Evolutionary conservation across 2,329 filamentous ascomycete genomes (phyloP).

Genomic region (Lachnellula willkommii): DNA sequence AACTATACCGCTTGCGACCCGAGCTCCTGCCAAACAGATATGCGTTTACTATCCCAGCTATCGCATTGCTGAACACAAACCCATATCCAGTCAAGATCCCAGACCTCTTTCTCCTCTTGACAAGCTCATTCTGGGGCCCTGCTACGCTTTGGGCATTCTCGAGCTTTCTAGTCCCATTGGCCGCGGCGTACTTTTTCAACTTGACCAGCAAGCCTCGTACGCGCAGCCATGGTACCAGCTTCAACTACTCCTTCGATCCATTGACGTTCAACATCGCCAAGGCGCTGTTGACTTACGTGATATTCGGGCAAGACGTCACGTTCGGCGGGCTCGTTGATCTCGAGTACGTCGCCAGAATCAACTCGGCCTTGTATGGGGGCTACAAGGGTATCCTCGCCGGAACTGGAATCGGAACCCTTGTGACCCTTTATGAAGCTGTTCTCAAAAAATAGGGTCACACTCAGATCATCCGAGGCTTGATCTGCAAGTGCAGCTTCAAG

Average conservation of each 20-base stretch:
- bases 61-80: slow-evolving; percentile 49
- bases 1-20: slow-evolving; percentile 63
- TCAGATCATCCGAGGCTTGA: background rate
- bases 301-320: slow-evolving; percentile 65
- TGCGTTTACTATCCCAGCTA: slow-evolving; percentile 65
- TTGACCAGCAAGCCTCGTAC: slow-evolving; percentile 52
- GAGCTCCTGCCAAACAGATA: slow-evolving; percentile 68
- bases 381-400: slow-evolving; percentile 66
- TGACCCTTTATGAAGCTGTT: slow-evolving; percentile 73
- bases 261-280: slow-evolving; percentile 87
- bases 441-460: slow-evolving; percentile 53
- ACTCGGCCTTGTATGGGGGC: slow-evolving; percentile 63
- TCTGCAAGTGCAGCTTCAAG: slow-evolving; percentile 7
- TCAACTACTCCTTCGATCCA: slow-evolving; percentile 68
- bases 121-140: slow-evolving; percentile 76
- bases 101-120: slow-evolving; percentile 74
- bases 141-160: slow-evolving; percentile 72
- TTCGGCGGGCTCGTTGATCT: slow-evolving; percentile 58
- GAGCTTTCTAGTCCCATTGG: slow-evolving; percentile 61
- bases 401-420: slow-evolving; percentile 60
- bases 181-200: slow-evolving; percentile 87
- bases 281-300: slow-evolving; percentile 72
- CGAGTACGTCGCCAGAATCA: slow-evolving; percentile 56
- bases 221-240: slow-evolving; percentile 36
- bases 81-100: slow-evolving; percentile 64